phyloP scores from a whole-genome alignment of 208 protist species.

The Angomonas deanei region DNA sequence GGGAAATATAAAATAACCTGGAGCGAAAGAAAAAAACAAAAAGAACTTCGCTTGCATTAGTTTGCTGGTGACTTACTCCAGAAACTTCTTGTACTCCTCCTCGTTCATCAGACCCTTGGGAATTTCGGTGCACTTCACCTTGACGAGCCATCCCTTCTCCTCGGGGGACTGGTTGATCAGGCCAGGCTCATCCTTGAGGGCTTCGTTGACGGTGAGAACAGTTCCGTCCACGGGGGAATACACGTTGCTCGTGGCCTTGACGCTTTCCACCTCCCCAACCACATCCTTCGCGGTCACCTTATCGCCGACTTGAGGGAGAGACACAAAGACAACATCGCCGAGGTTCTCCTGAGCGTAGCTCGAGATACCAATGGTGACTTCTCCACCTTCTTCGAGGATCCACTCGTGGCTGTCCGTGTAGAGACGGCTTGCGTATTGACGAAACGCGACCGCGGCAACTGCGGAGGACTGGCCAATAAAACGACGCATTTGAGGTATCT shows the following conservation, averaged over 20 bases:
- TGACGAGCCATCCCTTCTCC: slow-evolving; percentile 85
- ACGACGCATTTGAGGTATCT: slow-evolving; percentile 38
- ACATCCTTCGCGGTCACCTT: slow-evolving; percentile 60
- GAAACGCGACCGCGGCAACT: slow-evolving; percentile 25
- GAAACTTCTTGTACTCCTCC: slow-evolving; percentile 84
- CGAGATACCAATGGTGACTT: slow-evolving; percentile 84
- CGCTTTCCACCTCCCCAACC: slow-evolving; percentile 87
- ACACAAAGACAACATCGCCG: slow-evolving; percentile 89
- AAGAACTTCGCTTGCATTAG: neutral
- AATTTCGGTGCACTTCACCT: slow-evolving; percentile 73
- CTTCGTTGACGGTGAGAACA: slow-evolving; percentile 80
- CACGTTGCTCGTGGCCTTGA: slow-evolving; percentile 90
- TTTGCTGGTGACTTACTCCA: slow-evolving; percentile 36
- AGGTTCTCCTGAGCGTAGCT: slow-evolving; percentile 86
- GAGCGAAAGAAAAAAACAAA: no score
- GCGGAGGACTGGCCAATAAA: slow-evolving; percentile 22
- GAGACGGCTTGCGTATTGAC: slow-evolving; percentile 61
- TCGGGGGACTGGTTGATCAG: slow-evolving; percentile 86
- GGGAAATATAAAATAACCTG: neutral
- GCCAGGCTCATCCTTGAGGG: slow-evolving; percentile 75
- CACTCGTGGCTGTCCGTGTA: slow-evolving; percentile 92
- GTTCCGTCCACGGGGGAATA: slow-evolving; percentile 84
- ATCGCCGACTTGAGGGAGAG: slow-evolving; percentile 84
- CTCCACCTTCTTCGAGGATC: slow-evolving; percentile 48
- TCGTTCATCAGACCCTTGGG: slow-evolving; percentile 74